Evolutionary conservation across 768 basidiomycete species (phyloP).

Genomic region (Piloderma croceum): DNA sequence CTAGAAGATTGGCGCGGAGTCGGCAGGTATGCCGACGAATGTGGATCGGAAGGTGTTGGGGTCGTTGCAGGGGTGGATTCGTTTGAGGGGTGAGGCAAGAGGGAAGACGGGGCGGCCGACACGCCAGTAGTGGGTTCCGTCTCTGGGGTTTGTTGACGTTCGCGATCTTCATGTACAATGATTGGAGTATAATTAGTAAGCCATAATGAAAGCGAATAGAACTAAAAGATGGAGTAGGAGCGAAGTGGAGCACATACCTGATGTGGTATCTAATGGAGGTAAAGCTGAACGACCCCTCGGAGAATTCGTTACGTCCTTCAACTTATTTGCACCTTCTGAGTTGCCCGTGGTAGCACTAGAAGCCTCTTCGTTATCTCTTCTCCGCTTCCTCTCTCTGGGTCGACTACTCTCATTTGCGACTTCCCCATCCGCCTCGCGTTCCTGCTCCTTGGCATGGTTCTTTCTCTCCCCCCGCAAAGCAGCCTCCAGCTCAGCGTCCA

Average conservation of each 20-base stretch:
- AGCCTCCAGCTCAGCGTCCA: not conserved
- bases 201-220: too few relatives aligned
- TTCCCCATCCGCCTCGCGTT: constrained; percentile 27
- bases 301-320: constrained; percentile 65
- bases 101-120: constrained; percentile 29
- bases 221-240: constrained; percentile 2
- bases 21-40: constrained; percentile 16
- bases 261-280: constrained; percentile 31
- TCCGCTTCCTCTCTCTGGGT: constrained; percentile 36
- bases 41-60: constrained; percentile 24
- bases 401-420: constrained; percentile 17
- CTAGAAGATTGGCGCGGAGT: constrained; percentile 49
- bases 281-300: constrained; percentile 33
- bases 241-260: constrained; percentile 25
- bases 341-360: constrained; percentile 25
- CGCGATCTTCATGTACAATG: constrained; percentile 26
- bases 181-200: not conserved
- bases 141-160: constrained; percentile 33
- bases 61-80: constrained; percentile 40
- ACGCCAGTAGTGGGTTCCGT: constrained; percentile 27
- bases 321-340: constrained; percentile 40
- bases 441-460: constrained; percentile 41
- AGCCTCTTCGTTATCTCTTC: constrained; percentile 31
- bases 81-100: constrained; percentile 33
- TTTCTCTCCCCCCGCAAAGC: constrained; percentile 21